Conservation (phyloP, 2,329 filamentous ascomycete species). For the Colletotrichum falcatum region DNA sequence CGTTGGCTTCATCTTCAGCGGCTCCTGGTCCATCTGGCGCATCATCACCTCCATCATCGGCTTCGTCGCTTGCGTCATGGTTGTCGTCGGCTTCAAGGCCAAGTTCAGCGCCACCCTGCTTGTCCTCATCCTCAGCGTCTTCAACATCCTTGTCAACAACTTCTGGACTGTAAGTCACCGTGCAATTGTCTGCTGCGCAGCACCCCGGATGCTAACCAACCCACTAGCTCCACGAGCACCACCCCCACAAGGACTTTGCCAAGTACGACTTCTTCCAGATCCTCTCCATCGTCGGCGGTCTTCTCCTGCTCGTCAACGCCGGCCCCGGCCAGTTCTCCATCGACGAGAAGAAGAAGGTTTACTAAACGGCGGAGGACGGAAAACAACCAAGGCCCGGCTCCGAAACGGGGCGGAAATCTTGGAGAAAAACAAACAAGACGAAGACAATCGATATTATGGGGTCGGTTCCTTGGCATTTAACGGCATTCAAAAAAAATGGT, state of each 20-base stretch:
- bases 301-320: conserved; percentile 97
- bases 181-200: not conserved
- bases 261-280: conserved; percentile 99
- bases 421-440: conserved; percentile 5
- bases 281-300: conserved; percentile 95
- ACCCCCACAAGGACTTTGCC: conserved; percentile 99
- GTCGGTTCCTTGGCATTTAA: conserved; percentile 36
- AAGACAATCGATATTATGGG: conserved; percentile 17
- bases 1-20: conserved; percentile 94
- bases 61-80: conserved; percentile 95
- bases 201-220: not conserved
- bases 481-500: conserved; percentile 40
- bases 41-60: conserved; percentile 87
- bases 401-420: conserved; percentile 14
- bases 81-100: conserved; percentile 99
- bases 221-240: conserved; percentile 90
- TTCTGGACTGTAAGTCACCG: conserved; percentile 91
- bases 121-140: conserved; percentile 93
- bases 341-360: conserved; percentile 99
- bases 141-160: conserved; percentile 98
- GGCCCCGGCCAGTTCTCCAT: conserved; percentile 97
- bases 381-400: conserved; percentile 20
- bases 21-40: conserved; percentile 91
- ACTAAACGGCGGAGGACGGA: conserved; percentile 63
- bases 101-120: conserved; percentile 98